These are phyloP conservation scores for Parachlorella kessleri DNA, from an alignment of 139 green algal species.

Conservation along the genomic window DNA sequence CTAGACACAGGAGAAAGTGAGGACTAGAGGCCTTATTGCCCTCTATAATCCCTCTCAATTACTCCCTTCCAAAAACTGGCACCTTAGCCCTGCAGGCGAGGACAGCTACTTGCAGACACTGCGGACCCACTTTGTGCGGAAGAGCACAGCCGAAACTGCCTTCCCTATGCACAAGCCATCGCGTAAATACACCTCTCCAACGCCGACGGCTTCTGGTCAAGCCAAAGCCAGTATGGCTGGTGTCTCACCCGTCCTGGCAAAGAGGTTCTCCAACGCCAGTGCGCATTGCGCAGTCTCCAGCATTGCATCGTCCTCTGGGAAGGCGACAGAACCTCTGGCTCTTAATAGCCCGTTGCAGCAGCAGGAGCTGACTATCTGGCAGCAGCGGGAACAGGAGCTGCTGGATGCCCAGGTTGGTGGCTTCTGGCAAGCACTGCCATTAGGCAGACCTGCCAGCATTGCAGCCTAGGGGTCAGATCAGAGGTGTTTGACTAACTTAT, in stretches of 20 bases:
- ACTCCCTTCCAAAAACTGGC: neutral
- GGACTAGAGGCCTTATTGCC: neutral
- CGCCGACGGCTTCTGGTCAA: neutral
- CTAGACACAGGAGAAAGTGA: neutral
- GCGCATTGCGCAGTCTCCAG: neutral
- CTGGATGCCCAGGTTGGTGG: conserved; percentile 8
- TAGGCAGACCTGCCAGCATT: neutral
- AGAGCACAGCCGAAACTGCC: conserved; percentile 2
- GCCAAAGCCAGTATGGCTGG: neutral
- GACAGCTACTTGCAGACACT: neutral
- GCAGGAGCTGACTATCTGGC: conserved; percentile 16
- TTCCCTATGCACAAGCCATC: neutral
- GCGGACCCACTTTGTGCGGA: conserved; percentile 14
- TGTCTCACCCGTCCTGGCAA: neutral
- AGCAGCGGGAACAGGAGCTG: conserved; percentile 21
- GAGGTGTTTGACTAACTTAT: neutral
- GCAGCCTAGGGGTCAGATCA: neutral
- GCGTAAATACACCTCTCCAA: neutral
- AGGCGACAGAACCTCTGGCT: neutral
- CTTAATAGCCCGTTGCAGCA: neutral
- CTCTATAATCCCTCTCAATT: neutral
- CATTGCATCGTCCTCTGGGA: neutral
- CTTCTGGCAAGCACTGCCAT: too few species aligned
- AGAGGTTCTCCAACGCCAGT: too few species aligned
- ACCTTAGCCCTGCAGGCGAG: conserved; percentile 10